Base-by-base conservation (phyloP, 2,329 filamentous ascomycete species). In the Leptosphaerulina australis region DNA sequence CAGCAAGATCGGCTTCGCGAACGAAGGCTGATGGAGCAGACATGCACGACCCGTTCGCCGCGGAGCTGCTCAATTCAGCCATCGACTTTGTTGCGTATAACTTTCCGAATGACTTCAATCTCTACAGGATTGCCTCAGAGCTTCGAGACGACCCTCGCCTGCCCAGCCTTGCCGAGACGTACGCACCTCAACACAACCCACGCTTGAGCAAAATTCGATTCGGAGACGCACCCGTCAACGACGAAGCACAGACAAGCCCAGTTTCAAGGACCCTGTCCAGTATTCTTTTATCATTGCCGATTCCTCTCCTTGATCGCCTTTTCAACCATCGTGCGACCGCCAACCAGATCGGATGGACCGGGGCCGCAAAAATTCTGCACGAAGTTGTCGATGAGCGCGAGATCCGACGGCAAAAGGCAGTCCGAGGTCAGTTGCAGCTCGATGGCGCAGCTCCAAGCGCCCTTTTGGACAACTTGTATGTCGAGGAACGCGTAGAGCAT, bases 281-380 rank as follows among this genome's bases (percentile, higher is more conserved):
- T 21, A 76, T 90, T 17, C 75, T 92, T 2, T 74, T 90, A 43
- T 89, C 88, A 30, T 74, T 91, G 5, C 88, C 88, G 0, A 88
- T 88, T 58, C 76, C 81, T 11, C 75, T 86, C 21, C 76, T 92
- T 18, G 86, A 88, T 69, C 79, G 80, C 51, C 72, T 90, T 1
- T 76, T 91, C 25, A 86, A 88, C 60, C 83, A 84, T 40, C 78
- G 76, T 10, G 77, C 77, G 20, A 77, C 85, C 7, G 82, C 81
- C 31, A 71, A 66, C 14, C 72, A 72, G 25, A 60, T 79, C 14
- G 74, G 75, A 11, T 68, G 64, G 56, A 60, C 68, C 17, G 73
- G 69, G 2, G 67, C 74, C n/a, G 66, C 62, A 4, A 71, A 68
- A 29, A 64, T 77, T 43, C 72, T 77, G 68, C 73, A 69, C 12